Evolutionary conservation across 352 stramenopile species (phyloP).

Genomic region (Pythium guiyangense): DNA sequence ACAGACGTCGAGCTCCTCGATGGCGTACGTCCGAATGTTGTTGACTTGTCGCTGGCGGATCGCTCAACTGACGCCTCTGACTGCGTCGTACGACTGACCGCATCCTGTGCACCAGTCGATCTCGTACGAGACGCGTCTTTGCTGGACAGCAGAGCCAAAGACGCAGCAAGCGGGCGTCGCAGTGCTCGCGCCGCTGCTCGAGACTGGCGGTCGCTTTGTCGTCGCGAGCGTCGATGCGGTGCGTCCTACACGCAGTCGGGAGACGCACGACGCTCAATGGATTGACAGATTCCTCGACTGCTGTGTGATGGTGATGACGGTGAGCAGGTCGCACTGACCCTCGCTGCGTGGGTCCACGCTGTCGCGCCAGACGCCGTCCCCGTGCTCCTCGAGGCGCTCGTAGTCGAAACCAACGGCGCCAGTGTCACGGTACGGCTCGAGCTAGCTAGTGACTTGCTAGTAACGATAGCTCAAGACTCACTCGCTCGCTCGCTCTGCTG

Average conservation of each 20-base stretch:
- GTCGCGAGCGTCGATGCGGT: slow-evolving; percentile 5
- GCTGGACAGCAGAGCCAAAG: background rate
- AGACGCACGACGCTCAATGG: no score
- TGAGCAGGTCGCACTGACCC: slow-evolving; percentile 1
- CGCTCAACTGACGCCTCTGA: background rate
- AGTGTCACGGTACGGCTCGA: background rate
- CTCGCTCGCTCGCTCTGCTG: background rate
- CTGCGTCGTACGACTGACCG: no score
- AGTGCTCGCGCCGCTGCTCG: background rate
- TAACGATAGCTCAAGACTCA: no score
- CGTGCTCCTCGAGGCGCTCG: background rate
- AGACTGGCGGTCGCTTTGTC: background rate
- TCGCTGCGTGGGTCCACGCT: slow-evolving; percentile 1
- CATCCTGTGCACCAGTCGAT: background rate
- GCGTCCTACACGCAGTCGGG: background rate
- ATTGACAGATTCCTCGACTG: background rate
- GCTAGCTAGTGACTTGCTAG: no score
- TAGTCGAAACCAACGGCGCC: background rate
- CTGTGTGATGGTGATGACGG: background rate
- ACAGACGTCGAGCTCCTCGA: slow-evolving; percentile 1
- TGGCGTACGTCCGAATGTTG: background rate
- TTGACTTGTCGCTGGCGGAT: background rate
- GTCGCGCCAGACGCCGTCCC: background rate
- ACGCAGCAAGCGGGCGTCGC: background rate
- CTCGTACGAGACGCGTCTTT: background rate